phyloP scores from a whole-genome alignment of 495 filamentous ascomycete species.

The Penicillium tannophilum region DNA sequence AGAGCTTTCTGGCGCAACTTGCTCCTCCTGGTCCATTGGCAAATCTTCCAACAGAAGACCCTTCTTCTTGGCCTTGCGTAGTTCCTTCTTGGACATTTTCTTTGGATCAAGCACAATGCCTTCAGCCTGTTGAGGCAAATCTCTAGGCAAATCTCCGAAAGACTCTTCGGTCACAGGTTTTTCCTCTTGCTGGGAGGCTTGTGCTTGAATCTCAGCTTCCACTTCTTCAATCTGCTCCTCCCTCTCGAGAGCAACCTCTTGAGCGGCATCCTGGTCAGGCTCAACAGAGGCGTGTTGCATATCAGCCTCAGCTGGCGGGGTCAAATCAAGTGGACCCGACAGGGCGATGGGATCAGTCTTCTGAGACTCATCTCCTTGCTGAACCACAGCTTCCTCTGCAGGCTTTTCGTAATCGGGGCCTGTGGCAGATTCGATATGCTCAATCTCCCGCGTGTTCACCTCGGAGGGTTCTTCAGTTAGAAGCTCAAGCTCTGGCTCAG shows the following conservation, averaged over 20 bases:
- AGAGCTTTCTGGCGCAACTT: constrained; percentile 10
- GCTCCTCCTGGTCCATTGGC: constrained; percentile 9
- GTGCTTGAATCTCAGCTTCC: neutral
- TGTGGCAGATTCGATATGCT: neutral
- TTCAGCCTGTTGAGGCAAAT: constrained; percentile 10
- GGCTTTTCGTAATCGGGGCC: neutral
- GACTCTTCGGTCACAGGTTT: constrained; percentile 14
- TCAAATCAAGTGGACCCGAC: neutral
- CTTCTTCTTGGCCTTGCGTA: constrained; percentile 39
- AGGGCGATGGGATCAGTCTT: neutral
- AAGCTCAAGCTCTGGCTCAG: constrained; percentile 10
- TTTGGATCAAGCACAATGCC: constrained; percentile 16
- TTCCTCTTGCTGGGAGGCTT: constrained; percentile 19
- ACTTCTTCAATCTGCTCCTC: neutral
- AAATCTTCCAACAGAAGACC: neutral
- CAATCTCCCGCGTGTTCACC: neutral
- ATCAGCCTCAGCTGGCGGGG: neutral
- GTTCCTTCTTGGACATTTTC: constrained; percentile 44
- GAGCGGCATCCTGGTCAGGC: constrained; percentile 1
- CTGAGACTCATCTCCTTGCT: constrained; percentile 1
- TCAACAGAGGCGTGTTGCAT: neutral
- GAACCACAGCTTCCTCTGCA: neutral
- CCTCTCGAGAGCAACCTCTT: neutral
- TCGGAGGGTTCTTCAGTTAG: neutral
- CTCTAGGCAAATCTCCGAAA: constrained; percentile 12